Evolutionary conservation across 2,329 filamentous ascomycete species (phyloP).

Genomic region (Ophiostoma piceae): DNA sequence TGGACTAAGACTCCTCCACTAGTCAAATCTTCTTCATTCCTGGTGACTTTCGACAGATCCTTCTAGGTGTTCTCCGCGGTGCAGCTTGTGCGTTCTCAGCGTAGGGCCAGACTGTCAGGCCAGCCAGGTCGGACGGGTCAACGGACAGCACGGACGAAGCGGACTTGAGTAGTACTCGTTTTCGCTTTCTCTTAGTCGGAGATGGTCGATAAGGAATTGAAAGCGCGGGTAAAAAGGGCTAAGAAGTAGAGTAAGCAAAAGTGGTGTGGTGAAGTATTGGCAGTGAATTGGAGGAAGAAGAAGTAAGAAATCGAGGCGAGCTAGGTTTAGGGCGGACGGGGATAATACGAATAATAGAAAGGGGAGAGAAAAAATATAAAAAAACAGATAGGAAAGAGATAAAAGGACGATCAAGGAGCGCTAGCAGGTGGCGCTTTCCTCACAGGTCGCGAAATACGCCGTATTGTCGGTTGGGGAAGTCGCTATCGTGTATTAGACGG

Average conservation of each 20-base stretch:
- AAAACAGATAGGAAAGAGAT: not conserved
- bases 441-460: not conserved
- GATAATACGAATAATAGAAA: not conserved
- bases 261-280: not conserved
- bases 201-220: not conserved
- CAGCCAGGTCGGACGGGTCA: too few relatives aligned
- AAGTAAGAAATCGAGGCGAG: not conserved
- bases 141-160: too few relatives aligned
- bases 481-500: conserved; percentile 3
- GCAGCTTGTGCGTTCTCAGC: not conserved
- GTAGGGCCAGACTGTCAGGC: not conserved
- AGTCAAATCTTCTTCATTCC: not conserved
- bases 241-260: not conserved
- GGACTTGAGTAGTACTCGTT: not conserved
- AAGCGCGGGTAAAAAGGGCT: not conserved
- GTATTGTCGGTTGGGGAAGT: not conserved
- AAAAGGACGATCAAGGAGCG: not conserved
- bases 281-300: not conserved
- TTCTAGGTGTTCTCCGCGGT: not conserved
- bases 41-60: not conserved
- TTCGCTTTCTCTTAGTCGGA: not conserved
- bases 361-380: not conserved
- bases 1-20: not conserved
- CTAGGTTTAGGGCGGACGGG: not conserved
- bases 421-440: conserved; percentile 1